phyloP scores from a whole-genome alignment of 148 eudicot genomes.

The Linanthus parryae region DNA sequence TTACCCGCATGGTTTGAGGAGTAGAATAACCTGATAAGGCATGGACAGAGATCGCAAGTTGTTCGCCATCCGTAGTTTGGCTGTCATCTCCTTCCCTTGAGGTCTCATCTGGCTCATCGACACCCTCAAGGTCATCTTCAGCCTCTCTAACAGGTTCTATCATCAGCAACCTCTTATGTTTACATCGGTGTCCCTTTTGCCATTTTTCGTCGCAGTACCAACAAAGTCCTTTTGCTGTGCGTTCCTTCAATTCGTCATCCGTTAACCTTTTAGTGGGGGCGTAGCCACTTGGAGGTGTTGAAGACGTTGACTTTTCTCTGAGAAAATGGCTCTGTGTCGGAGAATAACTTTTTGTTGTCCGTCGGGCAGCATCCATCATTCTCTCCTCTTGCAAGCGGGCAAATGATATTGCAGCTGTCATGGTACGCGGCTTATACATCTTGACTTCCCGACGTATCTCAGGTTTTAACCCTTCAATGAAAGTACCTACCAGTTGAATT shows the following conservation, averaged over 20 bases:
- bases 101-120: neutral
- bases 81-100: neutral
- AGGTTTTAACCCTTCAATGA: neutral
- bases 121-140: neutral
- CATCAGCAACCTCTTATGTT: neutral
- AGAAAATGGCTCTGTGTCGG: neutral
- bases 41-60: neutral
- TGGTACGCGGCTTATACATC: neutral
- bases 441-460: neutral
- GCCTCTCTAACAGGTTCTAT: neutral
- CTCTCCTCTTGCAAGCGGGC: neutral
- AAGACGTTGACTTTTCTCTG: no score
- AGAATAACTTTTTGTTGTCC: neutral
- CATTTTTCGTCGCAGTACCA: neutral
- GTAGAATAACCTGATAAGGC: neutral
- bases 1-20: neutral
- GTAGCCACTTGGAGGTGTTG: neutral
- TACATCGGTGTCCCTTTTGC: neutral
- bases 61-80: neutral
- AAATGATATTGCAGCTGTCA: neutral
- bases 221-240: neutral
- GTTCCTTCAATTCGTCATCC: neutral
- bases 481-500: neutral
- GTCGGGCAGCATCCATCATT: neutral
- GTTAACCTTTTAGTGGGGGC: neutral